Base-by-base conservation (phyloP, 1,284 basidiomycete species). In the Malassezia yamatoensis region DNA sequence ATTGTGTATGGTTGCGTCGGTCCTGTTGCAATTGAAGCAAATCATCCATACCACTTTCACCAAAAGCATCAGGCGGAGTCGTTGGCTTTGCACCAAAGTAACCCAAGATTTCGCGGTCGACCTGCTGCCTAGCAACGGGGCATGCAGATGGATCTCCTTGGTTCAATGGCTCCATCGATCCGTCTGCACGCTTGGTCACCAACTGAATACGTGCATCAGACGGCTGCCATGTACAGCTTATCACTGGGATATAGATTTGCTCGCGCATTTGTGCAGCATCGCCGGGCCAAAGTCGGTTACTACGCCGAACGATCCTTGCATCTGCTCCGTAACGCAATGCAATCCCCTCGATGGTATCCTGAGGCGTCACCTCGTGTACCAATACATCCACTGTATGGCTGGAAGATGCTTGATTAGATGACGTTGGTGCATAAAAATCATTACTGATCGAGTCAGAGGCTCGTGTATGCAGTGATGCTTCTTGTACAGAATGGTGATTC, bases 251-350 rank as follows among this genome's bases (percentile, higher is more conserved):
- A 63, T 67, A 72, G 41, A 74, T 56, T 43, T 58, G 49, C 49
- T 65, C 64, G 40, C 70, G 63, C 51, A 68, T 70, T 53, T 70
- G 71, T 1, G 66, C 64, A 7, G 62, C 62, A 51, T 74, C 71
- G 34, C 70, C 68, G 5, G 68, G 68, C 71, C 71, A 74, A 10
- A 74, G 60, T 18, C 65, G 62, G 54, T 74, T 74, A 20, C 65
- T 64, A 29, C 66, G 64, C 32, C 70, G 63, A 12, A 74, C 53
- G 13, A 62, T 54, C 29, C 62, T 57, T 10, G 63, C 66, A 42
- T 74, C 69, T n/a, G 67, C 62, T 8, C 68, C 68, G 45, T 74
- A 74, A n/a, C 63, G 60, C 10, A 74, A 58, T 5, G 71, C 65
- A 34, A 74, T 46, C 12, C 65, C 61, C 3, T 62, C 51, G 1